Percentiles rank a stretch among this genome's conserved stretches.
phyloP scores from a whole-genome alignment of 257 asterid species.

The Fraxinus anomala region DNA sequence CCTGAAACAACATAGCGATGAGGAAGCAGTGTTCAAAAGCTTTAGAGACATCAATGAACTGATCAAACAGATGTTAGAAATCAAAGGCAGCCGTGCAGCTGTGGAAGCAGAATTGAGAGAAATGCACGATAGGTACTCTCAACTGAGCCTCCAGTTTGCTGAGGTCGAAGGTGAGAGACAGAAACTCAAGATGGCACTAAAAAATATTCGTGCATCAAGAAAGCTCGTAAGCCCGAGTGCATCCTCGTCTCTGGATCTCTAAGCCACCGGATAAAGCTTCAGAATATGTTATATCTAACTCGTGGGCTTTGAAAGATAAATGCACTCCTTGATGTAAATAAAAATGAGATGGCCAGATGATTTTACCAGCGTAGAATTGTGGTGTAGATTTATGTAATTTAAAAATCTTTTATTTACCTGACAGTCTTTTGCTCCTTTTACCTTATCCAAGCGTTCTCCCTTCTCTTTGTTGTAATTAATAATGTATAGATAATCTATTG shows the following conservation, averaged over 20 bases:
- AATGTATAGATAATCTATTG: slow-evolving; percentile 36
- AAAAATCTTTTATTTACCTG: slow-evolving; percentile 10
- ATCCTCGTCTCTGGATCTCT: slow-evolving; percentile 49
- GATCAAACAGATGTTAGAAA: slow-evolving; percentile 78
- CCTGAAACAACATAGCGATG: slow-evolving; percentile 81
- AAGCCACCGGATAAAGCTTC: slow-evolving; percentile 11
- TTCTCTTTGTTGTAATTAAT: slow-evolving; percentile 32
- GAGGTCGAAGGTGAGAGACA: slow-evolving; percentile 99
- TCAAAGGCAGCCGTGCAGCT: slow-evolving; percentile 67
- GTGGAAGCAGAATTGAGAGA: slow-evolving; percentile 77
- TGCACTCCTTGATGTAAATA: slow-evolving; percentile 28
- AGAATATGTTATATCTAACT: slow-evolving; percentile 8
- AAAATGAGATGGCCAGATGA: slow-evolving; percentile 21
- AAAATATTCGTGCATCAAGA: slow-evolving; percentile 62
- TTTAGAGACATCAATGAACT: slow-evolving; percentile 84
- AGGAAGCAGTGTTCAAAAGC: slow-evolving; percentile 84
- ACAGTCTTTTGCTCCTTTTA: not conserved
- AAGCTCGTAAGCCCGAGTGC: slow-evolving; percentile 40
- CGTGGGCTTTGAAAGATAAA: not conserved
- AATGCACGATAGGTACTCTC: slow-evolving; percentile 90
- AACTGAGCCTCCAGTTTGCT: slow-evolving; percentile 88
- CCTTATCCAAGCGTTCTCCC: not conserved
- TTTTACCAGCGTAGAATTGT: slow-evolving; percentile 28
- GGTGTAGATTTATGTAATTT: slow-evolving; percentile 28
- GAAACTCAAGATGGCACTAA: slow-evolving; percentile 82